Conservation (phyloP, 768 basidiomycete species). For the Grammothele lineata region DNA sequence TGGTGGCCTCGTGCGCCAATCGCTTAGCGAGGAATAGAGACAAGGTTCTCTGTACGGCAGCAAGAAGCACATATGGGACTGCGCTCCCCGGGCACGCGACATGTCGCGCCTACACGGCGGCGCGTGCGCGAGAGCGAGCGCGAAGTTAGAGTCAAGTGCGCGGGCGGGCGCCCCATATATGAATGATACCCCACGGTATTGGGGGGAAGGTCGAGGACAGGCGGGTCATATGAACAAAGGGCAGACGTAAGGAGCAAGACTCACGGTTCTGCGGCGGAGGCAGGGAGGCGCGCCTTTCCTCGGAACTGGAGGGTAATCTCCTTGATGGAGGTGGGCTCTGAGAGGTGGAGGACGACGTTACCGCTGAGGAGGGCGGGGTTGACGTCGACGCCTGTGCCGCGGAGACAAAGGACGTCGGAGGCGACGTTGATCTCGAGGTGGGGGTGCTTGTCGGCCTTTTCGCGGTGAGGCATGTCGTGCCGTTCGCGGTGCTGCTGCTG, state of each 20-base stretch:
- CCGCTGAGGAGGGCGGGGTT: constrained; percentile 82
- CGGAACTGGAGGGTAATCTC: constrained; percentile 81
- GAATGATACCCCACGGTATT: too few relatives aligned
- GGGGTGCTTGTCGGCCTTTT: constrained; percentile 43
- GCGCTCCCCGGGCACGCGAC: too few relatives aligned
- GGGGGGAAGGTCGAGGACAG: background rate
- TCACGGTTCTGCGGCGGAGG: constrained; percentile 53
- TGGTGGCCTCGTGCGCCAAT: too few relatives aligned
- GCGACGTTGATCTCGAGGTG: constrained; percentile 75
- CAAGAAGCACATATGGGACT: too few relatives aligned
- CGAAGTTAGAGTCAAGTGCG: constrained; percentile 1
- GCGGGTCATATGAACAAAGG: constrained; percentile 4
- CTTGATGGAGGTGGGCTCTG: constrained; percentile 78
- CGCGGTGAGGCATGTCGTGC: constrained; percentile 32
- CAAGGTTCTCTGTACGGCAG: too few relatives aligned
- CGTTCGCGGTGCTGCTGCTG: constrained; percentile 18
- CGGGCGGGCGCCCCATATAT: background rate
- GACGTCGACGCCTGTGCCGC: constrained; percentile 78
- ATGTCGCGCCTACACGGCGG: background rate
- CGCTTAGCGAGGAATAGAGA: too few relatives aligned
- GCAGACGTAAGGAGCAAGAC: constrained; percentile 26
- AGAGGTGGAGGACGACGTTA: constrained; percentile 72
- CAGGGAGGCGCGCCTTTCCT: constrained; percentile 76
- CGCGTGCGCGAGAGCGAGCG: constrained; percentile 1
- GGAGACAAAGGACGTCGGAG: constrained; percentile 62